Evolutionary conservation across 2,329 filamentous ascomycete genomes (phyloP).

Genomic region (Scopulariopsis brevicaulis): DNA sequence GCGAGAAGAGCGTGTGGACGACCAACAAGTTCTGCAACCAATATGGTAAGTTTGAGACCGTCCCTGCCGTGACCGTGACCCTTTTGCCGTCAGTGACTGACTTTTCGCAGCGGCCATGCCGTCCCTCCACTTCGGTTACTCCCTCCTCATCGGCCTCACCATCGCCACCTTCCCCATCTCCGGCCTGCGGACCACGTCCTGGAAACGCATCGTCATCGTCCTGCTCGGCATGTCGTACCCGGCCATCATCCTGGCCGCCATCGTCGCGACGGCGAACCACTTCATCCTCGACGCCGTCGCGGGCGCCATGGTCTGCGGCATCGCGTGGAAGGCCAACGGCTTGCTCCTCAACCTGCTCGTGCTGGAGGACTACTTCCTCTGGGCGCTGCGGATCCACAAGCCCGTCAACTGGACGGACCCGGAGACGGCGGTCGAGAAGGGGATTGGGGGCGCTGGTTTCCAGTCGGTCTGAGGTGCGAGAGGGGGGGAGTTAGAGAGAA

Average conservation of each 20-base stretch:
- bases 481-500: neutral
- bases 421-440: constrained; percentile 21
- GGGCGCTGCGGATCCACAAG: constrained; percentile 53
- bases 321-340: constrained; percentile 48
- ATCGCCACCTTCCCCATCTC: constrained; percentile 53
- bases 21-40: constrained; percentile 66
- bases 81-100: constrained; percentile 1
- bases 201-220: constrained; percentile 33
- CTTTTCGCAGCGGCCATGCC: constrained; percentile 54
- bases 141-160: constrained; percentile 60
- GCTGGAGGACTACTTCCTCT: constrained; percentile 58
- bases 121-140: constrained; percentile 65
- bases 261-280: constrained; percentile 63
- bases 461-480: constrained; percentile 8
- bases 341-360: constrained; percentile 51
- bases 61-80: neutral
- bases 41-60: constrained; percentile 40
- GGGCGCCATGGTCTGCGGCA: constrained; percentile 50
- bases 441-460: constrained; percentile 15
- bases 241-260: constrained; percentile 51
- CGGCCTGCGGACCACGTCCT: constrained; percentile 36
- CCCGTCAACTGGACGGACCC: constrained; percentile 31
- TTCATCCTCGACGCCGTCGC: constrained; percentile 62
- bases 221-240: constrained; percentile 51
- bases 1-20: constrained; percentile 57